Evolutionary conservation across 192 early-diverging fungal genomes (phyloP).

Genomic region (Ambispora gerdemannii): DNA sequence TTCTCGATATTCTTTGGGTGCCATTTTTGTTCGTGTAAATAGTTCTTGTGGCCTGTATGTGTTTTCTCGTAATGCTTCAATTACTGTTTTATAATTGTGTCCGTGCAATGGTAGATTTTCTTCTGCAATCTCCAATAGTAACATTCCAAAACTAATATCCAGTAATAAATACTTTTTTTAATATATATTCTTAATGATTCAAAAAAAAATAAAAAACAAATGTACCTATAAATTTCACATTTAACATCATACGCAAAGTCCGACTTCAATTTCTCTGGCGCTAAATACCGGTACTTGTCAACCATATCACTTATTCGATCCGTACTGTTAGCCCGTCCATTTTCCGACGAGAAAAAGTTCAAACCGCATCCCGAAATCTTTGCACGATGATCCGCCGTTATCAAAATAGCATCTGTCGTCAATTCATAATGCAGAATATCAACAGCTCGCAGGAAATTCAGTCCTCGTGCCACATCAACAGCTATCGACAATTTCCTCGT

Average conservation of each 20-base stretch:
- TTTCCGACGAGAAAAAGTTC: neutral
- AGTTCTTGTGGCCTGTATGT: neutral
- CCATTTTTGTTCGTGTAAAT: neutral
- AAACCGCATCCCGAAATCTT: slow-evolving; percentile 40
- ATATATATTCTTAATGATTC: no score
- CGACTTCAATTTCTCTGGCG: slow-evolving; percentile 10
- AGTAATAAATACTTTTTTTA: neutral
- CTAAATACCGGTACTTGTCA: slow-evolving; percentile 7
- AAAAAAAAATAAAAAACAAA: neutral
- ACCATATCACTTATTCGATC: neutral
- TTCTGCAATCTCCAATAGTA: neutral
- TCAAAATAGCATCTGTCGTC: slow-evolving; percentile 19
- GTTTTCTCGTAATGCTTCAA: neutral
- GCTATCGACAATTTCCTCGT: slow-evolving; percentile 36
- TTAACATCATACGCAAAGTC: neutral
- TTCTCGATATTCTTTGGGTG: neutral
- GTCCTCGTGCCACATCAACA: slow-evolving; percentile 35
- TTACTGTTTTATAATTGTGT: neutral
- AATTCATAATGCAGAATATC: slow-evolving; percentile 33
- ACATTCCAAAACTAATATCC: slow-evolving; percentile 4
- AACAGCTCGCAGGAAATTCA: slow-evolving; percentile 40
- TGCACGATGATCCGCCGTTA: neutral
- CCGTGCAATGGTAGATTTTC: neutral
- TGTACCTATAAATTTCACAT: neutral
- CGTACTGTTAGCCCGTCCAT: neutral